Base-by-base conservation (phyloP, 345 rosid genomes). In the Viola odorata region DNA sequence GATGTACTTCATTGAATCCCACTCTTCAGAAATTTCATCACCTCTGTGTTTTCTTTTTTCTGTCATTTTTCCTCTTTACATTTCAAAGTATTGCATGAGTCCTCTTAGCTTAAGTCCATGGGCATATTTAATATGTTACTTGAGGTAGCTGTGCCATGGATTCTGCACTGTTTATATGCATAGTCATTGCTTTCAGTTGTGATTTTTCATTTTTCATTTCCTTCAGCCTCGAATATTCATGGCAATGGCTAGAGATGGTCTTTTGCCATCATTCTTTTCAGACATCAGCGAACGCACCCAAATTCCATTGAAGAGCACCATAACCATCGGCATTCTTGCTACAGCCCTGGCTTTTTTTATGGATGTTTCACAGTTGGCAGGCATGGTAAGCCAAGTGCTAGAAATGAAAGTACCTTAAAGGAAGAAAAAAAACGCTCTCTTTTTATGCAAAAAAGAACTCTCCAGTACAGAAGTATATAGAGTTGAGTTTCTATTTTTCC, bases 181-280 rank as follows among this genome's bases (percentile, higher is more conserved):
- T 11, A 0, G 9, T 48, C 48, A 64, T 56, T 15, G 14, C 36
- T 13, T 40, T 6, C 49, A 38, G 32, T 12, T 10, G 6, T 53
- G 12, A 57, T 23, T 14, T 57, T 45, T 41, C 14, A 8, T 3
- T 51, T 39, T 55, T 10, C 11, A 7, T 12, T 69, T 68, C 55
- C 47, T 70, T 50, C 75, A 84, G 85, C 90, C 90, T 11, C 76
- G 90, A 58, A 75, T 84, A 41, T 80, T 90, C 74, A 82, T 90
- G 97, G 91, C 95, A 54, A 90, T 90, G 97, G 84, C 97, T 51
- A 82, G 97, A 76, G 97, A 90, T 81, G 97, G 97, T 67, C 70
- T 90, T 74, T 77, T 90, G 60, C 97, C 97, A 37, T 68, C 90
- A 51, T 72, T 90, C 64, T 90, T 90, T 71, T 85, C 90, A 37